Evolutionary conservation across 345 rosid genomes (phyloP), one percentile per base, ranked within the genome.

Genomic region (Clausena lansium): DNA sequence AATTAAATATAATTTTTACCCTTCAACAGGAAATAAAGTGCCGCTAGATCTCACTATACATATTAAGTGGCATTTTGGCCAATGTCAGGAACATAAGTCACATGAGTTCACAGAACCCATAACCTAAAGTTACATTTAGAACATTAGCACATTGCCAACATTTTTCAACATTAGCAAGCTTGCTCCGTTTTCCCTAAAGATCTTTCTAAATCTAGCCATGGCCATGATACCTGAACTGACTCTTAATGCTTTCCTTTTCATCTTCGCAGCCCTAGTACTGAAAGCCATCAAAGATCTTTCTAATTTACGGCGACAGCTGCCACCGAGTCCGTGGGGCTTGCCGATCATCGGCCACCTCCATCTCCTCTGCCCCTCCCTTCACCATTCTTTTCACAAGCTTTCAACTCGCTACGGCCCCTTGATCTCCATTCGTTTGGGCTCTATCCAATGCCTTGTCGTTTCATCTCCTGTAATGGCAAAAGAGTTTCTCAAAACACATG

Each of bases 271-370:
- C 25, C 36, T 73, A 7, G 6, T 59, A 14, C 15, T 36, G 35
- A 38, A 24, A 36, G 19, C 55, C 24, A 25, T 59, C 22, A 41
- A 20, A 39, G 35, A 33, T 33, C 15, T 22, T 1, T 27, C 25
- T 33, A 33, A 33, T 33, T 33, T 4, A 33, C 4, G 35, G 11
- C 20, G 11, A 9, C 58, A 45, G 38, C 75, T 81, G 52, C 91
- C 91, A 5, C 91, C 89, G 4, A 28, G 81, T 68, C 88, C 89
- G 0, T n/a, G n/a, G 20, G 77, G 83, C 20, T 33, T 88, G 6
- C 91, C 89, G 3, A 33, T 88, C 27, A 72, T 86, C n/a, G 91
- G 89, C 63, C 89, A 88, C 74, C 81, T 86, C 76, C 88, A 88
- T 77, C 91, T 82, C 50, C 81, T 85, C 5, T 63, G 84, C n/a